These are phyloP conservation scores for Fusarium compactum DNA, from an alignment of 2,329 filamentous ascomycete genomes.

Conservation along the genomic window DNA sequence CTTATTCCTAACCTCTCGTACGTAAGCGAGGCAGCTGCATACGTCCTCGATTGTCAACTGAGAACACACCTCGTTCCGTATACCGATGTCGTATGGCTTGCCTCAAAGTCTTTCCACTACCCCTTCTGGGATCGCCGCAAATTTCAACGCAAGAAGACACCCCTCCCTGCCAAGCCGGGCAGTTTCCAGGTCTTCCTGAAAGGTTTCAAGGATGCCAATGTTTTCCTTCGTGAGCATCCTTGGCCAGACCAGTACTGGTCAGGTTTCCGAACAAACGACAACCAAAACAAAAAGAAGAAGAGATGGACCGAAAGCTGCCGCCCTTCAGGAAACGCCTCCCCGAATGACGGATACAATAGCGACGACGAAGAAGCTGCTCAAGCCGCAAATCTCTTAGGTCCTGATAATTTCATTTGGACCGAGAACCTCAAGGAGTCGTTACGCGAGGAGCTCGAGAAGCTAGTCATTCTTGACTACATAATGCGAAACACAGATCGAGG, in stretches of 20 bases:
- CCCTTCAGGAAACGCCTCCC: conserved; percentile 63
- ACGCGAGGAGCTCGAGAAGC: conserved; percentile 93
- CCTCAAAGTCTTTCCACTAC: conserved; percentile 97
- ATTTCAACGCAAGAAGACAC: conserved; percentile 87
- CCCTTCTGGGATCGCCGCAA: conserved; percentile 95
- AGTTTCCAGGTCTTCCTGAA: conserved; percentile 98
- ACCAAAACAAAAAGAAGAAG: conserved; percentile 70
- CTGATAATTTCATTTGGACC: conserved; percentile 83
- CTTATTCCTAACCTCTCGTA: conserved; percentile 98
- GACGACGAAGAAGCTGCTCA: conserved; percentile 65
- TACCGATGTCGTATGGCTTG: conserved; percentile 92
- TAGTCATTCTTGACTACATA: conserved; percentile 98
- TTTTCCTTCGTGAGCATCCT: conserved; percentile 93
- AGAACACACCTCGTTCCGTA: conserved; percentile 95
- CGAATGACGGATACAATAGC: conserved; percentile 74
- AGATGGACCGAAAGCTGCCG: conserved; percentile 85
- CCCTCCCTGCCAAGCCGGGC: conserved; percentile 88
- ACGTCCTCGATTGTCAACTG: conserved; percentile 90
- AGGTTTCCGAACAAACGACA: conserved; percentile 76
- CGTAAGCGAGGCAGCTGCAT: conserved; percentile 96
- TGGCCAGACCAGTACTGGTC: conserved; percentile 91
- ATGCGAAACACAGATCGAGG: conserved; percentile 99
- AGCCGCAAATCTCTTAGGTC: conserved; percentile 64
- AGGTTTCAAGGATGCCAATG: conserved; percentile 95
- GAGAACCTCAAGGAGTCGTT: conserved; percentile 90